Conservation (phyloP, 208 protist genomes). For the Trichomonas vaginalis region DNA sequence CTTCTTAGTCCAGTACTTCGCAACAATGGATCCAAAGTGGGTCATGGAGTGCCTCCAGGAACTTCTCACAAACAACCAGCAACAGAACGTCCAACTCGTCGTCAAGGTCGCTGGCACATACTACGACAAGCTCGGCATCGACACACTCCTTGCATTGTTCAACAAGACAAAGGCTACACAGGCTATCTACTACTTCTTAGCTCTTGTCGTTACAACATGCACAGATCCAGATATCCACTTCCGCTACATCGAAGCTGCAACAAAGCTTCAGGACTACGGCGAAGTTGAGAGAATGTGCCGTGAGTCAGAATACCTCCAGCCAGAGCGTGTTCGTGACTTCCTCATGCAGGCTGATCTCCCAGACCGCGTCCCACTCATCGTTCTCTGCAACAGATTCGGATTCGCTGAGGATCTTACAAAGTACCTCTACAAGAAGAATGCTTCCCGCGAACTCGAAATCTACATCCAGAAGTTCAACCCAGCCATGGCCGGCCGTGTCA, state of each 20-base stretch:
- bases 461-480: conserved; percentile 34
- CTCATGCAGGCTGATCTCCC: conserved; percentile 88
- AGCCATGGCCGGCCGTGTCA: conserved; percentile 51
- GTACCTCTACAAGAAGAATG: conserved; percentile 69
- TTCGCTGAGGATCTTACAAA: conserved; percentile 91
- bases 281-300: conserved; percentile 96
- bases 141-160: conserved; percentile 67
- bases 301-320: conserved; percentile 84
- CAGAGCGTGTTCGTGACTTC: conserved; percentile 85
- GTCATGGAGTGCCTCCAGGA: conserved; percentile 82
- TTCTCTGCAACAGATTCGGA: conserved; percentile 95
- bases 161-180: conserved; percentile 71
- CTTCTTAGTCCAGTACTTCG: conserved; percentile 63
- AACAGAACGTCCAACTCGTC: conserved; percentile 86
- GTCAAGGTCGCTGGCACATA: conserved; percentile 94
- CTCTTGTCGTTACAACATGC: conserved; percentile 75
- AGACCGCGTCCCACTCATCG: conserved; percentile 96
- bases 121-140: conserved; percentile 71
- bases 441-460: conserved; percentile 26
- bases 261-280: conserved; percentile 77
- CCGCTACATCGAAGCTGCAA: conserved; percentile 97
- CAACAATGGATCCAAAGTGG: conserved; percentile 72
- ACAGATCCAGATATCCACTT: conserved; percentile 92
- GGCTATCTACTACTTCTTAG: conserved; percentile 82
- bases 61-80: conserved; percentile 69